Conservation (phyloP, 805 yeast species). For the Maudiozyma bulderi region DNA sequence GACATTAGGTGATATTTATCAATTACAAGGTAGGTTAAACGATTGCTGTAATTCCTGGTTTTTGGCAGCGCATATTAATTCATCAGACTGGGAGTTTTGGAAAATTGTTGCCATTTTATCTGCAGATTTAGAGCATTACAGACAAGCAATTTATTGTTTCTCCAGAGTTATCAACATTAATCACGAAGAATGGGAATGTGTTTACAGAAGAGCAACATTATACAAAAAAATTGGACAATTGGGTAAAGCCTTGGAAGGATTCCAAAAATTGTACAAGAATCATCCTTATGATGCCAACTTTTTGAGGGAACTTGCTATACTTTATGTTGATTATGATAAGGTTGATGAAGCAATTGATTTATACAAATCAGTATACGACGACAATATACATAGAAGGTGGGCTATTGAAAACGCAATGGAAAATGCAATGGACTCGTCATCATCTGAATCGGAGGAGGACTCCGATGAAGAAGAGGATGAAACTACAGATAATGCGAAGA, state of each 20-base stretch:
- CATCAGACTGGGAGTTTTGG: conserved; percentile 73
- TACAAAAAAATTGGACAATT: conserved; percentile 57
- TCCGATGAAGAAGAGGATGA: conserved; percentile 9
- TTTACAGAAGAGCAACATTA: conserved; percentile 56
- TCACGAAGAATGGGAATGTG: conserved; percentile 42
- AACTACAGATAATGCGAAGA: conserved; percentile 10
- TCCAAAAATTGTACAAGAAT: conserved; percentile 45
- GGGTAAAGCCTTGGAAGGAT: conserved; percentile 66
- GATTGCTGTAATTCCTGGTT: conserved; percentile 78
- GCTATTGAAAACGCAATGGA: conserved; percentile 25
- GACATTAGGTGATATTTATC: conserved; percentile 77
- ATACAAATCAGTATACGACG: conserved; percentile 54
- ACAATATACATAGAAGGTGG: conserved; percentile 40
- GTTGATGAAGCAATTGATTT: conserved; percentile 65
- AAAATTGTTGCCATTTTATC: conserved; percentile 62
- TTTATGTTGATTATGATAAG: conserved; percentile 42
- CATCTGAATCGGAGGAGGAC: not conserved
- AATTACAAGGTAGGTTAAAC: conserved; percentile 52
- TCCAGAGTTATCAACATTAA: conserved; percentile 49
- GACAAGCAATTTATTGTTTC: conserved; percentile 75
- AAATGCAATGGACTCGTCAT: conserved; percentile 21
- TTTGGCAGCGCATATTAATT: conserved; percentile 67
- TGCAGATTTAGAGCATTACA: conserved; percentile 51
- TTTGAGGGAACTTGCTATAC: conserved; percentile 50
- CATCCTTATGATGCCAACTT: conserved; percentile 54